Percentiles rank a stretch among this genome's conserved stretches.
phyloP scores from a whole-genome alignment of 2,329 filamentous ascomycete species.

The Xylariaceae sp. region DNA sequence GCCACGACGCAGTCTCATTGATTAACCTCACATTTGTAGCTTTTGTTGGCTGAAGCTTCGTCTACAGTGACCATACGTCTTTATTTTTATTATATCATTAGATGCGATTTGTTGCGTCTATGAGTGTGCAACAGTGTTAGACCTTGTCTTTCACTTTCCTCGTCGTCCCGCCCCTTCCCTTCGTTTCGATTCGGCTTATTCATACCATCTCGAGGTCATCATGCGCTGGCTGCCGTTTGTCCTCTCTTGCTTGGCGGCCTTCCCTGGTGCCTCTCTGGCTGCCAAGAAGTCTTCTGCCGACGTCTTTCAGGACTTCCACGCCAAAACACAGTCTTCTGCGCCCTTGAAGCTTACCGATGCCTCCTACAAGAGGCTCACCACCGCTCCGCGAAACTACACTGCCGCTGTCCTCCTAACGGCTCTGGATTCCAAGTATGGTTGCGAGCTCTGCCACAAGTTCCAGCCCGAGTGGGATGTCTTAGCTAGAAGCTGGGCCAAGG shows the following conservation, averaged over 20 bases:
- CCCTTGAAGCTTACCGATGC: slow-evolving; percentile 76
- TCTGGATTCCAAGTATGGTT: slow-evolving; percentile 76
- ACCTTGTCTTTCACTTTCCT: slow-evolving; percentile 5
- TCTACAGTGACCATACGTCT: too few species aligned
- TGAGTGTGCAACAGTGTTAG: slow-evolving; percentile 7
- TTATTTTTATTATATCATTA: too few species aligned
- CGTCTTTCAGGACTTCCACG: slow-evolving; percentile 67
- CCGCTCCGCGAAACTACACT: slow-evolving; percentile 76
- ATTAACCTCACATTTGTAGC: too few species aligned
- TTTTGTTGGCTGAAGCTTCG: too few species aligned
- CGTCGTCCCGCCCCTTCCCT: slow-evolving; percentile 5
- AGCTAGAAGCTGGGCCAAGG: slow-evolving; percentile 80
- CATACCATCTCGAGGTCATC: slow-evolving; percentile 32
- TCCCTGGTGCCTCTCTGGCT: slow-evolving; percentile 57
- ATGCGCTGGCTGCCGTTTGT: slow-evolving; percentile 68
- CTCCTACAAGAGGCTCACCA: slow-evolving; percentile 71
- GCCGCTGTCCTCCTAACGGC: slow-evolving; percentile 83
- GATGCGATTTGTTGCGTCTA: too few species aligned
- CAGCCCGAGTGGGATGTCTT: slow-evolving; percentile 92
- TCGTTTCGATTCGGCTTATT: slow-evolving; percentile 12
- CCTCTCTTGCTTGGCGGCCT: slow-evolving; percentile 53
- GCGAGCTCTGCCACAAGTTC: slow-evolving; percentile 82
- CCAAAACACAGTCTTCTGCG: slow-evolving; percentile 59
- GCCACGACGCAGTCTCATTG: too few species aligned
- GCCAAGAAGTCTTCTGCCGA: slow-evolving; percentile 58